Evolutionary conservation across 352 stramenopile species (phyloP).

Genomic region (Phytophthora pinifolia): DNA sequence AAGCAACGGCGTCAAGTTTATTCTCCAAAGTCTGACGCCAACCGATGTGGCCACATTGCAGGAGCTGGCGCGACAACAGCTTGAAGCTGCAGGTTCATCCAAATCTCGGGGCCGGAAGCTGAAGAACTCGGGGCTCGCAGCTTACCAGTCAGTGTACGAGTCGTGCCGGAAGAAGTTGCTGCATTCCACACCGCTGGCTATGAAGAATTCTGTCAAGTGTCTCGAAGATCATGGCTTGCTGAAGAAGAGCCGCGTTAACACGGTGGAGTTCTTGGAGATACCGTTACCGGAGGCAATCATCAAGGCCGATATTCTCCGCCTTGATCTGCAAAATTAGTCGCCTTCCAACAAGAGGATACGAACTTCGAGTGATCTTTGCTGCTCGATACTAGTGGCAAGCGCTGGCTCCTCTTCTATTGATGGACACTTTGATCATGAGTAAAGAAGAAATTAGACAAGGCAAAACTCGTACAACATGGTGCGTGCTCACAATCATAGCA

Average conservation of each 20-base stretch:
- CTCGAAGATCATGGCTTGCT: constrained; percentile 62
- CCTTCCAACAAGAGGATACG: too few species aligned
- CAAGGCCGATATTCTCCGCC: constrained; percentile 41
- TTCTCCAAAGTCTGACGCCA: constrained; percentile 62
- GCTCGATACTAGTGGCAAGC: too few species aligned
- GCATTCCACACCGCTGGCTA: constrained; percentile 46
- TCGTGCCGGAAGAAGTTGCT: constrained; percentile 55
- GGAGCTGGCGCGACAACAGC: constrained; percentile 44
- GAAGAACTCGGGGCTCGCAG: constrained; percentile 21
- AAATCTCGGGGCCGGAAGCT: constrained; percentile 12
- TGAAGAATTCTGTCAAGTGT: constrained; percentile 68
- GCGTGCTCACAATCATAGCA: too few species aligned
- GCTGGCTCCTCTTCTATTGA: too few species aligned
- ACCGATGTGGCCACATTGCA: constrained; percentile 53
- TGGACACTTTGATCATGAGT: too few species aligned
- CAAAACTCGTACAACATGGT: too few species aligned
- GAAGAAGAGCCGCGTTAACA: constrained; percentile 35
- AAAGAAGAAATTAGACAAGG: too few species aligned
- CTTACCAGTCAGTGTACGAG: constrained; percentile 54
- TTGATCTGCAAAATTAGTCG: constrained; percentile 8
- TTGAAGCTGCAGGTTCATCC: constrained; percentile 14
- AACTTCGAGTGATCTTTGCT: too few species aligned
- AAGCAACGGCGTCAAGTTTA: constrained; percentile 55
- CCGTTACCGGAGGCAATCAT: constrained; percentile 45
- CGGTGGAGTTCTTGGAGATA: constrained; percentile 51